phyloP scores from a whole-genome alignment of 2,329 filamentous ascomycete genomes.

The Pseudopithomyces maydicus region DNA sequence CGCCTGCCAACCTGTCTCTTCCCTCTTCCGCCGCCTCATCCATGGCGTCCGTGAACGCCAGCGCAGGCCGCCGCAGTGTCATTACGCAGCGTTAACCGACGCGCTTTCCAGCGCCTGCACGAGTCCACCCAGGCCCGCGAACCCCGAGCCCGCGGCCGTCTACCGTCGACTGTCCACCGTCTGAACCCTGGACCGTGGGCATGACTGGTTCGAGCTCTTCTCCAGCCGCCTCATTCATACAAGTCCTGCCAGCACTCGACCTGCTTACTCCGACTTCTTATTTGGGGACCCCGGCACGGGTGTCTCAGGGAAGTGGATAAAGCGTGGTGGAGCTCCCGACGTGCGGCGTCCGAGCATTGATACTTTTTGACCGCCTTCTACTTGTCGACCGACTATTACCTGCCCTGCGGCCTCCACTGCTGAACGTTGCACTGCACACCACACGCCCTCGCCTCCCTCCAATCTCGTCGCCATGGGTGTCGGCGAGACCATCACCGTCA shows the following conservation, averaged over 20 bases:
- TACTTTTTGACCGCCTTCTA: slow-evolving; percentile 35
- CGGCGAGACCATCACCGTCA: slow-evolving; percentile 81
- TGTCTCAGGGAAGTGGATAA: slow-evolving; percentile 18
- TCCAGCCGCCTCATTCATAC: slow-evolving; percentile 32
- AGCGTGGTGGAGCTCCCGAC: slow-evolving; percentile 10
- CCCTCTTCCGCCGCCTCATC: slow-evolving; percentile 24
- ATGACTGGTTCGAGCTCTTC: slow-evolving; percentile 18
- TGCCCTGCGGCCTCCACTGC: slow-evolving; percentile 15
- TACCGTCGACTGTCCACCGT: slow-evolving; percentile 7
- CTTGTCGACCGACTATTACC: slow-evolving; percentile 23
- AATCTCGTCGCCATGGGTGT: slow-evolving; percentile 42
- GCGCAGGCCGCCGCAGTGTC: slow-evolving; percentile 35
- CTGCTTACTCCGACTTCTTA: slow-evolving; percentile 2
- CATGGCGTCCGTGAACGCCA: slow-evolving; percentile 29
- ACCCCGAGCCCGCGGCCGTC: slow-evolving; percentile 19
- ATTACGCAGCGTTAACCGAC: slow-evolving; percentile 29
- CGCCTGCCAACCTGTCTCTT: slow-evolving; percentile 27
- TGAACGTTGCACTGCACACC: slow-evolving; percentile 24
- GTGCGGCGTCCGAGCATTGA: slow-evolving; percentile 14
- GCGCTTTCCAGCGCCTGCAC: slow-evolving; percentile 27
- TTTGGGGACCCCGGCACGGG: slow-evolving; percentile 13
- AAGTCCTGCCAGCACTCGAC: slow-evolving; percentile 8
- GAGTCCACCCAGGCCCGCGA: slow-evolving; percentile 7
- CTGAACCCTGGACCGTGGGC: slow-evolving; percentile 19
- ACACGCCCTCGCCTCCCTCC: slow-evolving; percentile 28